Base-by-base conservation (phyloP, 1,284 basidiomycete species). In the Ceratobasidium papillatum region DNA sequence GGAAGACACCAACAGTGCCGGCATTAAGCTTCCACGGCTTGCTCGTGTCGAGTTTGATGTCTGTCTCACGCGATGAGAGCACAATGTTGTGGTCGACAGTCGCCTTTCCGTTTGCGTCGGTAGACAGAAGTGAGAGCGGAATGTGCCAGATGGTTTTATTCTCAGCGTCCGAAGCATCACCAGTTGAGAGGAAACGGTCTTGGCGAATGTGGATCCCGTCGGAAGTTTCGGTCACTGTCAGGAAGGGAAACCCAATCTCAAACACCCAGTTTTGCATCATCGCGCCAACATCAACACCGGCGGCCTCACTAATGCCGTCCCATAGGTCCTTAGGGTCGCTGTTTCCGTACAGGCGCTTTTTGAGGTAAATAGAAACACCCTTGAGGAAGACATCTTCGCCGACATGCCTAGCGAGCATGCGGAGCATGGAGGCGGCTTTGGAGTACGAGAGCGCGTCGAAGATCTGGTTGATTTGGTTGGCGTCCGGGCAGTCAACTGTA, bases 251-350 rank as follows among this genome's bases (percentile, higher is more conserved):
- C 32, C 94, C 94, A 77, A 92, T 90, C 89, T 91, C 75, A 32
- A 90, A 88, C 47, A 96, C 92, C 97, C 96, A 99, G 81, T 93
- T 92, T 76, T 93, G 88, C 94, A 99, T 97, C 79, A 99, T 87
- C 74, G 87, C 86, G 14, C 90, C 86, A 59, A 98, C 89, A 78
- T 98, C 91, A 45, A 91, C 80, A 17, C 90, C 92, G 51, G 92
- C 93, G 1, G 95, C 89, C 79, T 90, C 87, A 72, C 89, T 86
- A 77, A 99, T 94, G 27, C 94, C 96, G 65, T 91, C 86, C 95
- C 96, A 99, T 1, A 99, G 87, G 80, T 99, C 94, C 75, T 87
- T 88, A 17, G 95, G 96, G 72, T 92, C 90, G 61, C 91, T 94
- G 82, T 95, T 98, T 45, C 87, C 89, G 82, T 93, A 98, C 14